Base-by-base conservation (phyloP, 305 asterid species). In the Fraxinus sp. region DNA sequence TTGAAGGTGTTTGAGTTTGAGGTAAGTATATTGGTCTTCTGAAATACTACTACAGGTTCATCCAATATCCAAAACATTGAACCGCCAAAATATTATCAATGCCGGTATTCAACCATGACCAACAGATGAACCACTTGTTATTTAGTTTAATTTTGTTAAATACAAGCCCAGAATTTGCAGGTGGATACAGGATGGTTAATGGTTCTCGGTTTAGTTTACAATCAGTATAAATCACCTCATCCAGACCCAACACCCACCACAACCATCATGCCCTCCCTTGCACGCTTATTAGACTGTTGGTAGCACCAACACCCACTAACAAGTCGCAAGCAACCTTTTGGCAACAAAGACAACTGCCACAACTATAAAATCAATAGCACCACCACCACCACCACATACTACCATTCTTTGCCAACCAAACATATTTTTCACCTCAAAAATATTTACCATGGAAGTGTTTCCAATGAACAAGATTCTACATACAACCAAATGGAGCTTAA, bases 321-420 rank as follows among this genome's bases (percentile, higher is more conserved):
- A 6, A 55, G 66, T 55, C 66, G n/a, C 9, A 57, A 18, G 66
- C 26, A 57, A 57, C 26, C 26, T n/a, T 57, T n/a, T 55, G 8
- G 64, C 64, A 55, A 55, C 64, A 16, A 55, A 16, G 64, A 55
- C 24, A 3, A 6, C 24, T 55, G 64, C 24, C 66, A 57, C 66
- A 18, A 57, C 68, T 18, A 57, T 62, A 22, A 62, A 9, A 8
- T 62, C 14, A 3, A 8, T 62, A 62, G 71, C 71, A 62, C 71
- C 71, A 62, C 68, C 68, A 62, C 71, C 71, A 62, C 71, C 71
- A 62, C 68, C 68, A 62, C 71, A 22, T n/a, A 22, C 26, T n/a
- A 22, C 16, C 71, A 62, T 62, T 14, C 71, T 22, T 62, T 9
- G 30, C 32, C 71, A 22, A 62, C 33, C 32, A 59, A 59, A 7